These are phyloP conservation scores for Rubia peregrina DNA, from an alignment of 305 asterid genomes.

Conservation along the genomic window DNA sequence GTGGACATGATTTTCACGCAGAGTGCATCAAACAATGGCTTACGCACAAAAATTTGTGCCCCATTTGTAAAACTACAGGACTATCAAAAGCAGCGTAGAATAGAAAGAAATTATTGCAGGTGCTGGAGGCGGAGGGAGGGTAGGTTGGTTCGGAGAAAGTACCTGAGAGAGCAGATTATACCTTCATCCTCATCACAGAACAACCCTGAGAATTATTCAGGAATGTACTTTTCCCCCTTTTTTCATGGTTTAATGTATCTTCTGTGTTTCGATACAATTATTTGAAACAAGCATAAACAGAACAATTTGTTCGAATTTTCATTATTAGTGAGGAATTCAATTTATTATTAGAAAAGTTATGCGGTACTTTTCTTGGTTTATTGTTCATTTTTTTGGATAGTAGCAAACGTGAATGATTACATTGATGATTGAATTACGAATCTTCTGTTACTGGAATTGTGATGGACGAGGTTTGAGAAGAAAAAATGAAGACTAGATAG, in stretches of 20 bases:
- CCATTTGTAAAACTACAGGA: conserved; percentile 79
- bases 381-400: neutral
- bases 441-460: no score
- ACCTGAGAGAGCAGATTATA: conserved; percentile 10
- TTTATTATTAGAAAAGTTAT: conserved; percentile 15
- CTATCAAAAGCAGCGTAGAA: conserved; percentile 33
- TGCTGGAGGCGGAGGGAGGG: neutral
- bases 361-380: neutral
- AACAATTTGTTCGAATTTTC: conserved; percentile 5
- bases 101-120: conserved; percentile 7
- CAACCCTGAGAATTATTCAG: conserved; percentile 10
- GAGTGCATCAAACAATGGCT: conserved; percentile 84
- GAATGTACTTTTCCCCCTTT: conserved; percentile 11
- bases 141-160: neutral
- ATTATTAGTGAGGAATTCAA: conserved; percentile 16
- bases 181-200: conserved; percentile 7
- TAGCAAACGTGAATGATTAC: no score
- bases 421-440: no score
- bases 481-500: no score
- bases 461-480: no score
- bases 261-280: conserved; percentile 10
- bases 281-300: conserved; percentile 18
- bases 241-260: neutral
- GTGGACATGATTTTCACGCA: conserved; percentile 76
- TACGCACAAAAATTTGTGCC: conserved; percentile 67